These are phyloP conservation scores for Thelonectria olida DNA, from an alignment of 2,329 filamentous ascomycete genomes.

Conservation along the genomic window DNA sequence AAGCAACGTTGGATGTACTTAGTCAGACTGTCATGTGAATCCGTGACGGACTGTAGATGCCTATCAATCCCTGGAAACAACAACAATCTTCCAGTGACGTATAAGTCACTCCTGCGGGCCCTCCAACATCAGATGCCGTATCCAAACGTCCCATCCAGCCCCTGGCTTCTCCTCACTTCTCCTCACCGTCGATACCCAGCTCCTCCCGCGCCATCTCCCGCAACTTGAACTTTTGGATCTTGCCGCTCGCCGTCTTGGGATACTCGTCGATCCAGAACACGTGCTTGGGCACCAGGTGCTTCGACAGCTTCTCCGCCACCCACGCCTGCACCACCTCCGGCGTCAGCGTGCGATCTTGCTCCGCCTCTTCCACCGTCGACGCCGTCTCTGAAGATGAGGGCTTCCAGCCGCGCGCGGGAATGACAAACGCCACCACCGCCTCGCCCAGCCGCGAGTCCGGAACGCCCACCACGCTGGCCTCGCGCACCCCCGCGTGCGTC, in stretches of 20 bases:
- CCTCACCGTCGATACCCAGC: conserved; percentile 26
- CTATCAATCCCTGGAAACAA: no score
- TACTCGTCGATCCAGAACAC: conserved; percentile 89
- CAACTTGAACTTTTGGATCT: conserved; percentile 95
- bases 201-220: conserved; percentile 67
- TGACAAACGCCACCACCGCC: conserved; percentile 84
- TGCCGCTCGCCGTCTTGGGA: conserved; percentile 95
- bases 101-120: no score
- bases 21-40: no score
- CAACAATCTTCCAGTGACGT: no score
- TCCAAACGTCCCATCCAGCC: no score
- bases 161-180: conserved; percentile 5
- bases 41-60: no score
- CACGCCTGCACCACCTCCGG: conserved; percentile 72
- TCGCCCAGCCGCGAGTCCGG: conserved; percentile 87
- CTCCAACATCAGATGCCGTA: no score
- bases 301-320: conserved; percentile 74
- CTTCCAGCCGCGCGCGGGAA: conserved; percentile 53
- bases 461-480: conserved; percentile 85
- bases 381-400: conserved; percentile 31
- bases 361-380: conserved; percentile 39
- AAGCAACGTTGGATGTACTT: no score
- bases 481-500: conserved; percentile 73
- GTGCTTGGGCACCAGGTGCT: conserved; percentile 85
- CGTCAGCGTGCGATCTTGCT: conserved; percentile 49